phyloP scores from a whole-genome alignment of 371 early-diverging fungal genomes.

The Gilbertella persicaria region DNA sequence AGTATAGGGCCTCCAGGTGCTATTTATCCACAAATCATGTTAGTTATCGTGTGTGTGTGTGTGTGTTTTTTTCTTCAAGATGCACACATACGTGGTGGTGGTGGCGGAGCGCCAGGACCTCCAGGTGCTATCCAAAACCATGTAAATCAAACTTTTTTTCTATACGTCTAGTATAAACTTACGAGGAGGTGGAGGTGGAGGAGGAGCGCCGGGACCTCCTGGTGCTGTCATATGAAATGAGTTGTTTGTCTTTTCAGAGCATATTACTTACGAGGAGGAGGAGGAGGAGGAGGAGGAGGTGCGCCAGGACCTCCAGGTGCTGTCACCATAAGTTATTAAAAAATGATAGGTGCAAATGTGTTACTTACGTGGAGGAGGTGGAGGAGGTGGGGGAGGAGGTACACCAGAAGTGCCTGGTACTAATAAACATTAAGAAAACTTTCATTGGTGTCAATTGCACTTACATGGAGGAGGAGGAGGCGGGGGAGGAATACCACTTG shows the following conservation, averaged over 20 bases:
- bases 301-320: neutral
- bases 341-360: neutral
- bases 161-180: slow-evolving; percentile 4
- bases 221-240: slow-evolving; percentile 3
- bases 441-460: neutral
- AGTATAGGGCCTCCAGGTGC: slow-evolving; percentile 19
- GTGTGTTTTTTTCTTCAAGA: too few relatives aligned
- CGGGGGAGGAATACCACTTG: slow-evolving; percentile 14
- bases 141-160: neutral
- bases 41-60: too few relatives aligned
- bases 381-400: slow-evolving; percentile 23
- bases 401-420: slow-evolving; percentile 7
- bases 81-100: neutral
- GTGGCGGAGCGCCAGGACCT: neutral
- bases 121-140: slow-evolving; percentile 5
- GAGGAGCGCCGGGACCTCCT: slow-evolving; percentile 16
- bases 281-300: slow-evolving; percentile 2
- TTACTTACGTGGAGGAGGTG: slow-evolving; percentile 9
- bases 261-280: slow-evolving; percentile 1
- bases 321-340: neutral
- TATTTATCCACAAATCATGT: too few relatives aligned
- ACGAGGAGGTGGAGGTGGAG: slow-evolving; percentile 30
- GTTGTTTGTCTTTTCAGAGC: neutral
- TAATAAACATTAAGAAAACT: neutral
- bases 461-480: slow-evolving; percentile 22